Percentiles rank a stretch among this genome's conserved stretches.
Conservation (phyloP, 1,284 basidiomycete genomes). For the Meripilus lineatus region DNA sequence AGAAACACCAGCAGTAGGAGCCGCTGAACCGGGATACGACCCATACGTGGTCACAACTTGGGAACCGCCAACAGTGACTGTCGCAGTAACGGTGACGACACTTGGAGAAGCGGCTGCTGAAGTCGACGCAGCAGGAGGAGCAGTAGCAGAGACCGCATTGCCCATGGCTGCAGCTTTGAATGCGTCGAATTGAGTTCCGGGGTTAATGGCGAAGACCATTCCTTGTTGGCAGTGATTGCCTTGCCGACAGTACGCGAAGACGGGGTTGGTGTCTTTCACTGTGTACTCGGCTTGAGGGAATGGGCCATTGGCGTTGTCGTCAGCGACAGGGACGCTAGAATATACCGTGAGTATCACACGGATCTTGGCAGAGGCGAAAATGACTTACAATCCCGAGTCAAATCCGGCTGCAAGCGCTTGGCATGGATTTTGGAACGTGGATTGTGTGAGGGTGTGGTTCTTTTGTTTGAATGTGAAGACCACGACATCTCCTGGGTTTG, state of each 20-base stretch:
- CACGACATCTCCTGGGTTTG: conserved; percentile 43
- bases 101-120: conserved; percentile 15
- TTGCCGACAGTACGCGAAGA: conserved; percentile 56
- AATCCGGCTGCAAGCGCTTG: conserved; percentile 38
- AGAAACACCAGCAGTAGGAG: conserved; percentile 26
- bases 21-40: conserved; percentile 26
- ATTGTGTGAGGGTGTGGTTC: conserved; percentile 63
- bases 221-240: conserved; percentile 44
- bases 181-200: conserved; percentile 43
- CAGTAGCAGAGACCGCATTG: conserved; percentile 19
- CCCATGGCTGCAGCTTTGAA: conserved; percentile 50
- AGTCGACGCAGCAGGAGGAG: conserved; percentile 22
- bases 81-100: conserved; percentile 28
- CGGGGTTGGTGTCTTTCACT: conserved; percentile 42
- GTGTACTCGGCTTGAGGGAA: conserved; percentile 43
- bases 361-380: background rate
- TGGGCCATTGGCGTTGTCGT: conserved; percentile 33
- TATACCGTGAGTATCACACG: background rate
- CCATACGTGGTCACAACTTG: conserved; percentile 29
- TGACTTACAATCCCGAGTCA: conserved; percentile 53
- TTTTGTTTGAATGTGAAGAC: conserved; percentile 52
- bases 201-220: conserved; percentile 65
- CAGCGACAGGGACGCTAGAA: conserved; percentile 45
- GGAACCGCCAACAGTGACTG: conserved; percentile 30
- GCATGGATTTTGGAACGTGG: conserved; percentile 50